phyloP scores from a whole-genome alignment of 2,329 filamentous ascomycete species.

The Claviceps citrina region DNA sequence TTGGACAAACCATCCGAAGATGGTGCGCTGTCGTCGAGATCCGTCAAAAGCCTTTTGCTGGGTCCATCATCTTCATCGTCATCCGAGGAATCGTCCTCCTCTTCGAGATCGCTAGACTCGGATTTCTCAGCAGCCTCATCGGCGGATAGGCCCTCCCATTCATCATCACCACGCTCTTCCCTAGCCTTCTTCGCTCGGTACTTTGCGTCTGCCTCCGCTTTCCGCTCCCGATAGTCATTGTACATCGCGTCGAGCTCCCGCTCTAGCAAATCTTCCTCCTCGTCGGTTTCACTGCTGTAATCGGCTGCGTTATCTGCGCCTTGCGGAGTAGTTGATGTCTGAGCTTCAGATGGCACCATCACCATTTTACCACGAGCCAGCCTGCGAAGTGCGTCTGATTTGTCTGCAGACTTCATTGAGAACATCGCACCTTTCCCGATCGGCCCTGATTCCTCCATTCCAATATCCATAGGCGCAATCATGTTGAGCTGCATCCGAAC shows the following conservation, averaged over 20 bases:
- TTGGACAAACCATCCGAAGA: conserved; percentile 50
- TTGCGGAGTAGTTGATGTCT: conserved; percentile 42
- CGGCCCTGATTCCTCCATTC: conserved; percentile 71
- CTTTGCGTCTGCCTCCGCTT: conserved; percentile 69
- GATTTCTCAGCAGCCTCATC: conserved; percentile 40
- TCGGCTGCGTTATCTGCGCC: conserved; percentile 39
- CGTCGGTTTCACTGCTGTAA: conserved; percentile 51
- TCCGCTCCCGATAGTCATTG: conserved; percentile 65
- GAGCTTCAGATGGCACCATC: conserved; percentile 38
- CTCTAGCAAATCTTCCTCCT: conserved; percentile 70
- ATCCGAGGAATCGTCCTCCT: conserved; percentile 29
- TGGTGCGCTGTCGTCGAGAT: conserved; percentile 26
- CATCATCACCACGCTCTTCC: conserved; percentile 66
- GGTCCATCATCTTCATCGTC: conserved; percentile 17
- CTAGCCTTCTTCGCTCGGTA: conserved; percentile 79
- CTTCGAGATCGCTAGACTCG: conserved; percentile 41
- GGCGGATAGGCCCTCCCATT: conserved; percentile 80
- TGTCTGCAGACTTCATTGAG: conserved; percentile 65
- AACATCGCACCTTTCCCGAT: conserved; percentile 76
- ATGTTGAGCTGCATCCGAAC: conserved; percentile 96
- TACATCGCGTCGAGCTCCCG: conserved; percentile 79
- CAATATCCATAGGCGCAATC: conserved; percentile 89
- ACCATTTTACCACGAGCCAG: conserved; percentile 60
- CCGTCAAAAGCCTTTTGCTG: conserved; percentile 19
- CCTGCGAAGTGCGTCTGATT: conserved; percentile 51